Evolutionary conservation across 768 basidiomycete genomes (phyloP).

Genomic region (Naematelia aurantialba): DNA sequence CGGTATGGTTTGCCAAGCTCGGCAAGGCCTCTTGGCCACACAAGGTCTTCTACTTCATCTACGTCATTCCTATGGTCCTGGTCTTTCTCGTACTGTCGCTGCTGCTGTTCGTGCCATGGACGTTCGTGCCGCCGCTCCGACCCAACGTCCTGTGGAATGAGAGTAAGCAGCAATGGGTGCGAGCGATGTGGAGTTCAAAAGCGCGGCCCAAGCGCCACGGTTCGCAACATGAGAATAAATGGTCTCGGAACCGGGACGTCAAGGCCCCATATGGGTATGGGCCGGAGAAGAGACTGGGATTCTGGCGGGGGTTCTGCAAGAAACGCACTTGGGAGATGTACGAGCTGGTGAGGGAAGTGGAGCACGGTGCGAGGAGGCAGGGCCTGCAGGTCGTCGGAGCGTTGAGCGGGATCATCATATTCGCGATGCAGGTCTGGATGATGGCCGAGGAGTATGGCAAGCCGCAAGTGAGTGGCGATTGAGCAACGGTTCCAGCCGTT

Average conservation of each 20-base stretch:
- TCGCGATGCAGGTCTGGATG: conserved; percentile 25
- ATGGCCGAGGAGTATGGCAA: conserved; percentile 17
- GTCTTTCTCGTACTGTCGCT: conserved; percentile 2
- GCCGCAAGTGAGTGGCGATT: conserved; percentile 22
- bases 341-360: conserved; percentile 15
- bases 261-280: conserved; percentile 18
- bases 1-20: background rate
- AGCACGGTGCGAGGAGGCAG: conserved; percentile 20
- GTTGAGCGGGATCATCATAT: conserved; percentile 19
- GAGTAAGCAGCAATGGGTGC: background rate
- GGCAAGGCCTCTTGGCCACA: background rate
- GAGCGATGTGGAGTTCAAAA: background rate
- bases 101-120: conserved; percentile 6
- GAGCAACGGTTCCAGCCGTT: background rate
- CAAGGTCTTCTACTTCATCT: conserved; percentile 12
- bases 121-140: conserved; percentile 6
- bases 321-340: conserved; percentile 29
- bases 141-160: conserved; percentile 5
- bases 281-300: background rate
- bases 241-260: conserved; percentile 7
- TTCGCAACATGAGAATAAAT: background rate
- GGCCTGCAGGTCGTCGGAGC: conserved; percentile 33
- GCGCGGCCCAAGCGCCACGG: background rate
- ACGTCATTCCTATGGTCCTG: conserved; percentile 11
- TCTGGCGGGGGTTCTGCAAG: conserved; percentile 7